Percentiles rank a stretch among this genome's conserved stretches.
Evolutionary conservation across 768 basidiomycete species (phyloP).

Genomic region (Daedaleopsis nitida): DNA sequence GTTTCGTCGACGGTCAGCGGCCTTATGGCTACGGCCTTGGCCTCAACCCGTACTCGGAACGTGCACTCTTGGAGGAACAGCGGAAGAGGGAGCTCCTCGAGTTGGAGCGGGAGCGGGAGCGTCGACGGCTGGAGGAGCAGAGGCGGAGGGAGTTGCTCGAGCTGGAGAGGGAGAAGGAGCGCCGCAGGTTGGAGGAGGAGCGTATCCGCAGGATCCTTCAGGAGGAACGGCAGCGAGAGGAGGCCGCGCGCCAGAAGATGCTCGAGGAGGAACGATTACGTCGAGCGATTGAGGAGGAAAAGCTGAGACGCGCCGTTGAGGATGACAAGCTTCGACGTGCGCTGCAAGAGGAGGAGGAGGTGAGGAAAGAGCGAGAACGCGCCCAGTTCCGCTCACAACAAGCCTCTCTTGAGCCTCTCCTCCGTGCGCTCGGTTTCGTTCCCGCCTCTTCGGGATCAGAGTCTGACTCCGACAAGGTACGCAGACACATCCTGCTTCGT

Average conservation of each 20-base stretch:
- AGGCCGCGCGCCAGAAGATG: slow-evolving; percentile 15
- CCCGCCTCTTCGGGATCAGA: slow-evolving; percentile 5
- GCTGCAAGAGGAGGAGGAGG: slow-evolving; percentile 16
- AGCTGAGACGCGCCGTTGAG: slow-evolving; percentile 12
- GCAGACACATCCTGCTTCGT: neutral
- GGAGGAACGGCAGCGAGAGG: slow-evolving; percentile 19
- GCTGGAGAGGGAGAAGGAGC: slow-evolving; percentile 14
- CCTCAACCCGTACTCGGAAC: slow-evolving; percentile 19
- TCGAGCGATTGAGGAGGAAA: slow-evolving; percentile 15
- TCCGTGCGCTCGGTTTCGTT: slow-evolving; percentile 16
- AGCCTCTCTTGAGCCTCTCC: slow-evolving; percentile 18
- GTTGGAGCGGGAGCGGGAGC: slow-evolving; percentile 13
- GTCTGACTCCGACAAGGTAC: slow-evolving; percentile 17
- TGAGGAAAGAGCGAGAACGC: slow-evolving; percentile 8
- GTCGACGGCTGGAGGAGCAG: slow-evolving; percentile 24
- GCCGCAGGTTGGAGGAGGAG: slow-evolving; percentile 26
- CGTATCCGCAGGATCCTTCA: slow-evolving; percentile 20
- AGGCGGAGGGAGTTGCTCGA: slow-evolving; percentile 17
- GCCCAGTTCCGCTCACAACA: slow-evolving; percentile 10
- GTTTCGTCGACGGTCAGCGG: slow-evolving; percentile 6
- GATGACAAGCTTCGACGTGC: slow-evolving; percentile 17
- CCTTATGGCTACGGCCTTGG: slow-evolving; percentile 4
- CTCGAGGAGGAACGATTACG: slow-evolving; percentile 22
- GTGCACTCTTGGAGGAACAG: slow-evolving; percentile 25
- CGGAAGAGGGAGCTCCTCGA: slow-evolving; percentile 21